Conservation (phyloP, 2,329 filamentous ascomycete genomes). For the Ceratocystis albifundus region DNA sequence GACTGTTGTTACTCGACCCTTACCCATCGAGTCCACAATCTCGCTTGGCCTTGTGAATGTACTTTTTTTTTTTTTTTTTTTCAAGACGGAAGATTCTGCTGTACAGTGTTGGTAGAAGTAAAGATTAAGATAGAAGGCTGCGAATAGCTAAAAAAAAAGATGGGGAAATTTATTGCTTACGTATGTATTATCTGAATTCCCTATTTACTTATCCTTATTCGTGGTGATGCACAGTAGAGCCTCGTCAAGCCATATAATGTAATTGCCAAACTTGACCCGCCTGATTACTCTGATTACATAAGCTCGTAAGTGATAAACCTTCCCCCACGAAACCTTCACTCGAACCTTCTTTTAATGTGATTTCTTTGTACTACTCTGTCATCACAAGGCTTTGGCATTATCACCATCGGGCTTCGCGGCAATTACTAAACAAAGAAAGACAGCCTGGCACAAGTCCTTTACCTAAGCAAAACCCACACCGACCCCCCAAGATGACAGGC, state of each 20-base stretch:
- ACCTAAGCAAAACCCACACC: not conserved
- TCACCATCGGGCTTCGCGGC: not conserved
- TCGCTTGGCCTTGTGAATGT: too few species aligned
- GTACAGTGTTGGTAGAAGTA: too few species aligned
- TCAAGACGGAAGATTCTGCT: too few species aligned
- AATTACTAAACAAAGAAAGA: not conserved
- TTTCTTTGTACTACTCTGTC: not conserved
- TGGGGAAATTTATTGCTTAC: too few species aligned
- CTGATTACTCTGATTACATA: constrained; percentile 2
- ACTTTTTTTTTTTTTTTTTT: too few species aligned
- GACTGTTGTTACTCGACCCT: too few species aligned
- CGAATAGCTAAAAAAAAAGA: too few species aligned
- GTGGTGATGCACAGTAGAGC: not conserved
- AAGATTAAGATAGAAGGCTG: too few species aligned
- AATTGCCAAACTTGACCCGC: not conserved
- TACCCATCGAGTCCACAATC: too few species aligned
- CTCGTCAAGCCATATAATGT: not conserved
- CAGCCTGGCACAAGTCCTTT: not conserved
- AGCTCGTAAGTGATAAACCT: not conserved
- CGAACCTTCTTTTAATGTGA: not conserved
- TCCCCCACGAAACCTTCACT: not conserved
- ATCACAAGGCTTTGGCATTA: not conserved
- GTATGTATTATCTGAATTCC: not conserved
- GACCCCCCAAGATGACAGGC: not conserved
- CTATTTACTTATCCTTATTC: too few species aligned